Percentiles rank a stretch among this genome's conserved stretches.
Evolutionary conservation across 768 basidiomycete species (phyloP).

Genomic region (Ramaria sp.): DNA sequence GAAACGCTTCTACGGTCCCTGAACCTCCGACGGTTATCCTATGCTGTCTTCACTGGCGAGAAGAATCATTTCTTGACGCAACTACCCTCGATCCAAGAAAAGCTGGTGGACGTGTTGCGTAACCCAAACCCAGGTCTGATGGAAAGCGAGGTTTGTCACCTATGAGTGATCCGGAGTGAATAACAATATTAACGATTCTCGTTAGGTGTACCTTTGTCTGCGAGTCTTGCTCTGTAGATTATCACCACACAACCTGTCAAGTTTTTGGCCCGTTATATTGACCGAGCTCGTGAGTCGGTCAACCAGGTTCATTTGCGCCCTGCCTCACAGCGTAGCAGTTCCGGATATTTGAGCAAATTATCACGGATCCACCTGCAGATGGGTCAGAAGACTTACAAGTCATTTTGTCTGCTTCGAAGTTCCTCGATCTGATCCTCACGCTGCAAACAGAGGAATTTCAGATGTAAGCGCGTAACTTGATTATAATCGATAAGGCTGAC

Average conservation of each 20-base stretch:
- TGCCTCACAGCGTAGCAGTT: constrained; percentile 37
- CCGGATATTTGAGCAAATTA: constrained; percentile 78
- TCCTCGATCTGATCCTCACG: constrained; percentile 83
- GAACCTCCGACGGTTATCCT: constrained; percentile 79
- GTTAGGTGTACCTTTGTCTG: constrained; percentile 69
- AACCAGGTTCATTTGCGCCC: not conserved
- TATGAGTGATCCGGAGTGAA: not conserved
- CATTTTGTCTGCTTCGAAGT: constrained; percentile 85
- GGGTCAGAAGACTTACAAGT: constrained; percentile 78
- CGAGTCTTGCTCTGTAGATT: constrained; percentile 85
- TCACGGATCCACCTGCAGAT: constrained; percentile 62
- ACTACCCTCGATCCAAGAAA: constrained; percentile 92
- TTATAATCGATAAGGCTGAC: constrained; percentile 10
- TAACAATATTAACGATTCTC: not conserved
- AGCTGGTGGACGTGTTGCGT: constrained; percentile 84
- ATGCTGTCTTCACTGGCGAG: constrained; percentile 76
- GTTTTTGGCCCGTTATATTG: constrained; percentile 93
- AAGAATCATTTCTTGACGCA: constrained; percentile 87
- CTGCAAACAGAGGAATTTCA: constrained; percentile 97
- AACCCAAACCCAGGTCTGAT: constrained; percentile 73
- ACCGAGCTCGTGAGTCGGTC: constrained; percentile 69
- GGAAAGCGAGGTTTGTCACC: constrained; percentile 63
- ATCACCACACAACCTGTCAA: constrained; percentile 82
- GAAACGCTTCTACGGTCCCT: constrained; percentile 83
- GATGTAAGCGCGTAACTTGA: constrained; percentile 42